Percentiles rank a stretch among this genome's conserved stretches.
Conservation (phyloP, 2,329 filamentous ascomycete species). For the Rhinocladiella mackenziei region DNA sequence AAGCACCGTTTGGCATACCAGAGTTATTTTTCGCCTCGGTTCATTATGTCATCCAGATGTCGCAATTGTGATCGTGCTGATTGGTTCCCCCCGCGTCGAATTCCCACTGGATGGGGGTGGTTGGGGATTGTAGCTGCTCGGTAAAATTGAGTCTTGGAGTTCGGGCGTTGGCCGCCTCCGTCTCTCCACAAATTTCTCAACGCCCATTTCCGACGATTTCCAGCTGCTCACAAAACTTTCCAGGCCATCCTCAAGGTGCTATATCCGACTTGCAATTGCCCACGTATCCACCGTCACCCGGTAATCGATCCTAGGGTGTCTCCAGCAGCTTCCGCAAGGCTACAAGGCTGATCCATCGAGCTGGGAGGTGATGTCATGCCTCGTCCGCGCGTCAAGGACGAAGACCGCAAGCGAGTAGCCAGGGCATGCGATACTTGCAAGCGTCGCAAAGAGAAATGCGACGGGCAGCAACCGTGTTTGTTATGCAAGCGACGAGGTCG, state of each 20-base stretch:
- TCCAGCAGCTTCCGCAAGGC: conserved; percentile 9
- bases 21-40: too few relatives aligned
- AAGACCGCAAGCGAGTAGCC: conserved; percentile 29
- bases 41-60: too few relatives aligned
- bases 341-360: conserved; percentile 8
- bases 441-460: conserved; percentile 50
- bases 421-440: conserved; percentile 30
- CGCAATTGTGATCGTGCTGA: too few relatives aligned
- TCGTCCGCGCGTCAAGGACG: conserved; percentile 30
- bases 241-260: conserved; percentile 13
- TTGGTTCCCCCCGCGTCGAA: too few relatives aligned
- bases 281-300: neutral
- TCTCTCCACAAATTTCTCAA: conserved; percentile 3
- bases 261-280: conserved; percentile 17
- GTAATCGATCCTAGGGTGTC: conserved; percentile 5
- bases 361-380: conserved; percentile 24
- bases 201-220: conserved; percentile 22
- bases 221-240: conserved; percentile 7
- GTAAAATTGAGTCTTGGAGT: too few relatives aligned
- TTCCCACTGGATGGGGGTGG: too few relatives aligned
- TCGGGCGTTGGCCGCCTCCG: neutral
- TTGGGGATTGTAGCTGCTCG: neutral
- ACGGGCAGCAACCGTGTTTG: conserved; percentile 50
- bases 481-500: conserved; percentile 46
- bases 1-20: too few relatives aligned